These are phyloP conservation scores for Henckelia pumila DNA, from an alignment of 257 asterid species.

Conservation along the genomic window DNA sequence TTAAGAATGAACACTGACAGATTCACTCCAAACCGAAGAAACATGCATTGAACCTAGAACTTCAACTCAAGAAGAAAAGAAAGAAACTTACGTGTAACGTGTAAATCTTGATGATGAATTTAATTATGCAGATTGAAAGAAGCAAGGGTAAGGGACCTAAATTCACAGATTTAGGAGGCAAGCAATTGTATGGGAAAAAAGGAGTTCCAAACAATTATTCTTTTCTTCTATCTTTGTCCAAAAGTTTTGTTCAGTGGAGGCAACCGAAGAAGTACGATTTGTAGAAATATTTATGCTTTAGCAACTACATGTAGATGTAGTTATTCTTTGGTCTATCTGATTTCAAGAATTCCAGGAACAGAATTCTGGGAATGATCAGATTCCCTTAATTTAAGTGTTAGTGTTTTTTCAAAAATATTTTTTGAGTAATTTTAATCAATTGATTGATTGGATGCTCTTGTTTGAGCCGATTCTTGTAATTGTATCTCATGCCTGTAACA, in stretches of 20 bases:
- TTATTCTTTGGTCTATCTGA: constrained; percentile 42
- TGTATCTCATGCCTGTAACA: neutral
- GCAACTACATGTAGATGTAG: constrained; percentile 24
- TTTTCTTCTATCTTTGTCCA: constrained; percentile 56
- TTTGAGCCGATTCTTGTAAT: neutral
- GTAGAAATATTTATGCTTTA: constrained; percentile 36
- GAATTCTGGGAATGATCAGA: constrained; percentile 19
- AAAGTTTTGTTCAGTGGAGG: constrained; percentile 61
- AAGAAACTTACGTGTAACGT: neutral
- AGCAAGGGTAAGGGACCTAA: constrained; percentile 85
- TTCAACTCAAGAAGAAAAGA: neutral
- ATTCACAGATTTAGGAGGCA: constrained; percentile 92
- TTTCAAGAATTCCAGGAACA: constrained; percentile 30
- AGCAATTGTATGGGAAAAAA: constrained; percentile 79
- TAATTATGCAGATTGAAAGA: constrained; percentile 79
- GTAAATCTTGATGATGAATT: neutral
- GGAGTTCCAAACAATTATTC: constrained; percentile 56
- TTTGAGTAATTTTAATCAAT: neutral
- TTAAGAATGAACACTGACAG: neutral
- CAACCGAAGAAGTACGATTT: constrained; percentile 75
- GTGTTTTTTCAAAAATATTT: too few species aligned
- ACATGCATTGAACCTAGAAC: neutral
- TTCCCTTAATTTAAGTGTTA: constrained; percentile 21
- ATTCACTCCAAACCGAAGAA: neutral
- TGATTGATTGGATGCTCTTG: neutral